Base-by-base conservation (phyloP, 169 alveolate species). In the Cyclospora cayetanensis region DNA sequence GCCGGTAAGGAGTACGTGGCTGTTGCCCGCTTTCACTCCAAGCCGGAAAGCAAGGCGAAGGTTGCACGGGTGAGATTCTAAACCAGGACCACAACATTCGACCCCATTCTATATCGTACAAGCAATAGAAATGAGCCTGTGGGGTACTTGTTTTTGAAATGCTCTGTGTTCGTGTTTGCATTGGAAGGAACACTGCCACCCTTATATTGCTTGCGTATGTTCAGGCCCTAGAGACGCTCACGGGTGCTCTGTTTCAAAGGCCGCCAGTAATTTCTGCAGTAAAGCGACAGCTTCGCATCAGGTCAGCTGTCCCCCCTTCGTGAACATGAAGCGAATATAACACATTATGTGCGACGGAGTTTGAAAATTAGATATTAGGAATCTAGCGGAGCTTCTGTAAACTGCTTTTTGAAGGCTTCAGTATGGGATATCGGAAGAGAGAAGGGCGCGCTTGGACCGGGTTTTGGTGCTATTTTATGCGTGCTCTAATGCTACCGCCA, bases 1-100 rank as follows among this genome's bases (percentile, higher is more conserved):
- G 99, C 99, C 34, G 99, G 99, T 76, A 99, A 99, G 95, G 99
- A 99, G 94, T 99, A 99, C 97, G 99, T 99, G 41, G 98, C 99
- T 68, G 97, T 98, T 85, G 98, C 98, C 41, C 97, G 98, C 94
- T 97, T 99, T 95, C 99, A 99, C 96, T 96, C 98, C 65, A 96
- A 97, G 52, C 98, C 97, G 43, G 99, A 97, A 70, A 94, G 97
- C 96, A 93, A 76, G 31, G 91, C 95, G 31, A 88, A 86, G 39
- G 86, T 93, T 42, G 92, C 86, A n/a, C 91, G 91, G 42, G 94
- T 91, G 20, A 63, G 94, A 12, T 35, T 0, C 29, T 18, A 12
- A 2, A 70, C 91, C 72, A 70, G 31, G 18, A 72, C 83, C 27
- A 5, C 7, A 37, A 3, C 25, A 29, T 29, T 25, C 25, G n/a